Base-by-base conservation (phyloP, 768 basidiomycete genomes). In the Rhodotorula diobovata region DNA sequence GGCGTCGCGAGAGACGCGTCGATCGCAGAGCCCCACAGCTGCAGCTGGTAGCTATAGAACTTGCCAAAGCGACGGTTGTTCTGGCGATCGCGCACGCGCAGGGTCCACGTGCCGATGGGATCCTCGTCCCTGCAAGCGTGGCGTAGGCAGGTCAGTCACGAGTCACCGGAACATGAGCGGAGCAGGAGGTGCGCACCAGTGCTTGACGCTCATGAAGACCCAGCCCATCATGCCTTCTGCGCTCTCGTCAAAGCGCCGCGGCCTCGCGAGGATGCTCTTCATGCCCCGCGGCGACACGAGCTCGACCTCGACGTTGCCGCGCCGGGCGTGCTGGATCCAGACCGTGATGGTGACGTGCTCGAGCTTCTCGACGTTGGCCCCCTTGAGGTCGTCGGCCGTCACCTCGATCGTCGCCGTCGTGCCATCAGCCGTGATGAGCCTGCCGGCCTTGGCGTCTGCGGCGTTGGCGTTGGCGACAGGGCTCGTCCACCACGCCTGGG, bases 141-240 rank as follows among this genome's bases (percentile, higher is more conserved):
- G 32, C n/a, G n/a, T n/a, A 23, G 46, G 32, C 51, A 1, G 39
- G 68, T 81, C n/a, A 62, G 46, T 35, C 59, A 10, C 50, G 81
- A 67, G 45, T 23, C 1, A 39, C 21, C 6, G 54, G 57, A 30
- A 59, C 50, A 67, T 20, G 34, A 74, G 46, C 68, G 50, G n/a
- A 57, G 1, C 30, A 10, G 5, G 21, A 6, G 57, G 25, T n/a
- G 81, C 87, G 80, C 68, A 94, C 95, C 96, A 99, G 78, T 99
- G 96, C 81, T 99, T 99, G 66, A 98, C 86, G 43, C 87, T 87
- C 93, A 97, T 98, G 80, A 99, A 99, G n/a, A 85, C 88, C 96
- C 96, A 99, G 1, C 91, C 94, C n/a, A 86, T 86, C 79, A 85
- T 95, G 16, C 96, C 95, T 16, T 83, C 84, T 10, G 77, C 79